phyloP scores from a whole-genome alignment of 23 red algal species.

The Agarophyton chilense region DNA sequence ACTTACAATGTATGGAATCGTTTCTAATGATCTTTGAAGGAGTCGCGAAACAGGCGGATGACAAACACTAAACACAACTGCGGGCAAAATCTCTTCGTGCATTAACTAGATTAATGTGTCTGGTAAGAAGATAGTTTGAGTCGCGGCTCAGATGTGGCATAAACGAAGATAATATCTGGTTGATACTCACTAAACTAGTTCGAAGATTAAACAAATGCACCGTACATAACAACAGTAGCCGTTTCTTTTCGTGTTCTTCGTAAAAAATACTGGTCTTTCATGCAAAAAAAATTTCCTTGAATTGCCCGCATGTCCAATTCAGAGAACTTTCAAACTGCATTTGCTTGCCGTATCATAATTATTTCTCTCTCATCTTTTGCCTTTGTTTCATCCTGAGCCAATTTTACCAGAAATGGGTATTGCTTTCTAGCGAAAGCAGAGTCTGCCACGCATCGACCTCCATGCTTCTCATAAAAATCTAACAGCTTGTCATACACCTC shows the following conservation, averaged over 20 bases:
- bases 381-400: neutral
- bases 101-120: too few relatives aligned
- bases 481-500: neutral
- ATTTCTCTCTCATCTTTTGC: neutral
- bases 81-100: too few relatives aligned
- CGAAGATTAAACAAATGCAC: constrained; percentile 13
- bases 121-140: too few relatives aligned
- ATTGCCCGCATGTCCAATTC: neutral
- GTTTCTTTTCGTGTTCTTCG: neutral
- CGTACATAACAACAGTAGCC: neutral
- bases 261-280: neutral
- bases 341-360: neutral
- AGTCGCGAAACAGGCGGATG: too few relatives aligned
- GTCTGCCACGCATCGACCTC: neutral
- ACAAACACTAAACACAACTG: too few relatives aligned
- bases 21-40: too few relatives aligned
- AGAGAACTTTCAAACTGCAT: neutral
- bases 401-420: neutral
- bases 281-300: neutral
- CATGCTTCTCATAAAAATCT: neutral
- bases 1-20: too few relatives aligned
- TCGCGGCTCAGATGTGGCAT: neutral
- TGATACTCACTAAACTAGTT: neutral
- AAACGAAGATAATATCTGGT: neutral
- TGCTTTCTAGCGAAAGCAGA: neutral